Conservation (phyloP, 371 early-diverging fungal genomes). For the Chytridium lagenaria region DNA sequence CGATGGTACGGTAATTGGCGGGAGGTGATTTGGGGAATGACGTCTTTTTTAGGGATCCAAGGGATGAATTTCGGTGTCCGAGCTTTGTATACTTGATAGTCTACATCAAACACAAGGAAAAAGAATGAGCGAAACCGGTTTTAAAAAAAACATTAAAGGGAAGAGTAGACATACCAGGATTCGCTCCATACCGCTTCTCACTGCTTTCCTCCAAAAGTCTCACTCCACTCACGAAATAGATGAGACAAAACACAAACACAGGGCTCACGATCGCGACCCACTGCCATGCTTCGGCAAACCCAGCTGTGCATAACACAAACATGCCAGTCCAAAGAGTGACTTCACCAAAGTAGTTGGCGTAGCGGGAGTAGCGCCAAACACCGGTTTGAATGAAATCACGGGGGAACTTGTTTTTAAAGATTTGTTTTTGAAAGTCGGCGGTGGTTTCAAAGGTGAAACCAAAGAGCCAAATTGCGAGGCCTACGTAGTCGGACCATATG, state of each 20-base stretch:
- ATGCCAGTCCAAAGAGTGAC: conserved; percentile 54
- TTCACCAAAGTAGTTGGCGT: conserved; percentile 62
- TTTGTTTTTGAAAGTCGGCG: conserved; percentile 52
- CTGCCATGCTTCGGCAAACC: conserved; percentile 52
- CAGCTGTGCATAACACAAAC: conserved; percentile 48
- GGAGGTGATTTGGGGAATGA: too few relatives aligned
- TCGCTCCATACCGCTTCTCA: conserved; percentile 43
- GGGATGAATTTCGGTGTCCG: conserved; percentile 48
- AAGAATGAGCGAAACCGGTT: neutral
- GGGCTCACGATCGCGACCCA: conserved; percentile 47
- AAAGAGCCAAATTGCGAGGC: conserved; percentile 47
- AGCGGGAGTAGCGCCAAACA: conserved; percentile 49
- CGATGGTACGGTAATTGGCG: too few relatives aligned
- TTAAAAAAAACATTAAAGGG: neutral
- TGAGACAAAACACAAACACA: conserved; percentile 48
- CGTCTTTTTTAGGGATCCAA: conserved; percentile 50
- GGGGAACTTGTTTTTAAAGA: conserved; percentile 40
- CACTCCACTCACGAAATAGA: conserved; percentile 50
- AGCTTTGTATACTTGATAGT: conserved; percentile 48
- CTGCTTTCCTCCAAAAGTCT: conserved; percentile 39
- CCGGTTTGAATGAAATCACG: conserved; percentile 47
- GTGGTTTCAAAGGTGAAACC: conserved; percentile 50
- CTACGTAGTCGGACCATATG: conserved; percentile 42
- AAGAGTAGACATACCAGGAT: conserved; percentile 24
- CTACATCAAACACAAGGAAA: conserved; percentile 2